Percentiles rank a stretch among this genome's conserved stretches.
Evolutionary conservation across 148 eudicot genomes (phyloP).

Genomic region (Chenopodium quinoa): DNA sequence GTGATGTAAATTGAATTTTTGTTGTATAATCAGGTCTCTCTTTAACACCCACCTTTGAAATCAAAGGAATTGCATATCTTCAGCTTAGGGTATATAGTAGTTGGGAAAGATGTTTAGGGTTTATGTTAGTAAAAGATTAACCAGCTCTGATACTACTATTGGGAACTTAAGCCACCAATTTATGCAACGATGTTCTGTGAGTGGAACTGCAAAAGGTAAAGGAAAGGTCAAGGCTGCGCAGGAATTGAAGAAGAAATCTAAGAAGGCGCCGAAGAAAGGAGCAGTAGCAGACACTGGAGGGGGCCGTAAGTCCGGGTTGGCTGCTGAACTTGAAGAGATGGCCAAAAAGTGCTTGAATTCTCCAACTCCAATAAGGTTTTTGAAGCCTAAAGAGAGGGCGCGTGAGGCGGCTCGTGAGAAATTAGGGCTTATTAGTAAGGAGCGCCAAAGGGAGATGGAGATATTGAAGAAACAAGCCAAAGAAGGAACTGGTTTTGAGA

Average conservation of each 20-base stretch:
- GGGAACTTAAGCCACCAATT: constrained; percentile 49
- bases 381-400: constrained; percentile 63
- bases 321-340: constrained; percentile 48
- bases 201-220: constrained; percentile 92
- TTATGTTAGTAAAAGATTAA: constrained; percentile 29
- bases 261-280: constrained; percentile 53
- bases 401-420: constrained; percentile 81
- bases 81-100: background rate
- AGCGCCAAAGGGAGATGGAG: constrained; percentile 55
- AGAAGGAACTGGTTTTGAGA: constrained; percentile 37
- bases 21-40: background rate
- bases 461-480: constrained; percentile 53
- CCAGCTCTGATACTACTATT: constrained; percentile 30
- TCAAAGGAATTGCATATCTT: background rate
- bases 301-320: constrained; percentile 36
- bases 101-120: constrained; percentile 30
- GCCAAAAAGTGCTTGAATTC: constrained; percentile 59
- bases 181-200: constrained; percentile 70
- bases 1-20: background rate
- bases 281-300: constrained; percentile 23
- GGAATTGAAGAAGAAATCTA: constrained; percentile 48
- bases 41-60: background rate
- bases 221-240: constrained; percentile 53
- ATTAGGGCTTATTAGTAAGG: constrained; percentile 76
- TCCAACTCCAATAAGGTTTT: constrained; percentile 52